Conservation (phyloP, 306 rosid species). For the Quillaja saponaria region DNA sequence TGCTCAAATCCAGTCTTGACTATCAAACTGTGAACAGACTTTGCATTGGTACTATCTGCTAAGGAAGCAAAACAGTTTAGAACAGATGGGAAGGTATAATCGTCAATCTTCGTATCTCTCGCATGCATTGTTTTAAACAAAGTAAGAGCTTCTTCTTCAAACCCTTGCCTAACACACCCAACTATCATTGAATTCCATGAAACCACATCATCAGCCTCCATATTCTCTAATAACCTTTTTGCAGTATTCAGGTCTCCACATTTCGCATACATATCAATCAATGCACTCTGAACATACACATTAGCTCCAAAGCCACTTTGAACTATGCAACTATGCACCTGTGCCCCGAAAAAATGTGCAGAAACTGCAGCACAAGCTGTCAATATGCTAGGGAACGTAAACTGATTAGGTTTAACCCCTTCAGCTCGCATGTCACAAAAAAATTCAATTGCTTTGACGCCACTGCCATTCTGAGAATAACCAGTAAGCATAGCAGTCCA, state of each 20-base stretch:
- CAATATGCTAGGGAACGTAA: conserved; percentile 80
- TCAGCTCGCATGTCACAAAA: conserved; percentile 52
- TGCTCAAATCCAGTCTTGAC: conserved; percentile 74
- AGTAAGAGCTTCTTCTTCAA: conserved; percentile 57
- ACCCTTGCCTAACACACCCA: conserved; percentile 74
- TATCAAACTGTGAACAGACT: conserved; percentile 62
- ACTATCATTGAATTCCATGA: conserved; percentile 91
- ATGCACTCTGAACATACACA: conserved; percentile 75
- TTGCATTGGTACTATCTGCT: conserved; percentile 39
- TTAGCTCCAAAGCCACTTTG: conserved; percentile 69
- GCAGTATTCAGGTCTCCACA: conserved; percentile 67
- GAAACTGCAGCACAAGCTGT: conserved; percentile 66
- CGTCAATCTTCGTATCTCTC: conserved; percentile 65
- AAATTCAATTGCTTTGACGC: conserved; percentile 63
- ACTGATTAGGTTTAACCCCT: conserved; percentile 70
- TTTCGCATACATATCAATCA: conserved; percentile 84
- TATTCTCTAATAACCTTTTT: conserved; percentile 46
- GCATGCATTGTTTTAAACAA: conserved; percentile 70
- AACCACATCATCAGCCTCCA: conserved; percentile 70
- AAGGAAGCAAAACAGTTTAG: conserved; percentile 56
- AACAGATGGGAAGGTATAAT: conserved; percentile 80
- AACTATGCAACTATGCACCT: conserved; percentile 68
- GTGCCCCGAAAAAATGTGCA: conserved; percentile 66
- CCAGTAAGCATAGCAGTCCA: conserved; percentile 95
- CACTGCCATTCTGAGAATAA: conserved; percentile 72